phyloP scores from a whole-genome alignment of 257 asterid species.

The Osmanthus fragrans region DNA sequence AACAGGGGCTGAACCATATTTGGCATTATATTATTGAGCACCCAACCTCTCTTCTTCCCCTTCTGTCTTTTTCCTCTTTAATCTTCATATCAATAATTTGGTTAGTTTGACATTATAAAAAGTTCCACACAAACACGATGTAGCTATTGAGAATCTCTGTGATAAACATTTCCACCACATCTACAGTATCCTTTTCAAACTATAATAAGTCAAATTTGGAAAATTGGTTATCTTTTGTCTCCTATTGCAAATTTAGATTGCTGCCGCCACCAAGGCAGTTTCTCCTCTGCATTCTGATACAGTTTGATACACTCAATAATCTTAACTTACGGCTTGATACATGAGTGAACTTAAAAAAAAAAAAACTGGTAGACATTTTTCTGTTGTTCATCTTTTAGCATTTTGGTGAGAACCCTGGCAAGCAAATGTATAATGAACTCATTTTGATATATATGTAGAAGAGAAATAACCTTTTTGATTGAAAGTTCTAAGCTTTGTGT shows the following conservation, averaged over 20 bases:
- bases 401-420: not conserved
- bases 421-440: constrained; percentile 5
- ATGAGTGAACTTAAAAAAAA: not conserved
- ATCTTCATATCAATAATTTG: not conserved
- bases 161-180: constrained; percentile 10
- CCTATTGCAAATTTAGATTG: not conserved
- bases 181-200: not conserved
- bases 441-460: constrained; percentile 13
- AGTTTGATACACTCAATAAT: not conserved
- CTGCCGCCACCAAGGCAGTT: not conserved
- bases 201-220: not conserved
- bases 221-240: not conserved
- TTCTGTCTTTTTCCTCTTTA: not conserved
- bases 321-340: not conserved
- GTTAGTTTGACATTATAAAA: not conserved
- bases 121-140: constrained; percentile 2
- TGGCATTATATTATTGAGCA: not conserved
- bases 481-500: not conserved
- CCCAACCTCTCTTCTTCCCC: not conserved
- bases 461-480: not conserved
- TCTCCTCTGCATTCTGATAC: not conserved
- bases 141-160: not conserved
- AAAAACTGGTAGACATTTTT: too few species aligned
- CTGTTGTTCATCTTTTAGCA: too few species aligned
- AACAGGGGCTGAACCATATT: constrained; percentile 8